Evolutionary conservation across 192 early-diverging fungal species (phyloP), one percentile per base, ranked within the genome.

Genomic region (Backusella psychrophila): DNA sequence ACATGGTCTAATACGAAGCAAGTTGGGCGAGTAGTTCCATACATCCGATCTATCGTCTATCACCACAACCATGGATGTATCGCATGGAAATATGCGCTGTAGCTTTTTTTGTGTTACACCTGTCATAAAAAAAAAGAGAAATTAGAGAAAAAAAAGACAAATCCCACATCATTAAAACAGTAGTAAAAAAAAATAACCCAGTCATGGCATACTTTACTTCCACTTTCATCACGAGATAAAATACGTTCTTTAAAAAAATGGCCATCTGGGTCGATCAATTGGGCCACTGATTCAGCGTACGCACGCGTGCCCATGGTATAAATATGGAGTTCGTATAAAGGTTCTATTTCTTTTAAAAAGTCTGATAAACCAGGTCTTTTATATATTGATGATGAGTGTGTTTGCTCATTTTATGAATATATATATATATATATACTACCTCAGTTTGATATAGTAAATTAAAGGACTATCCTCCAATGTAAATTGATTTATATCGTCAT

Each of bases 221-320:
- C 91, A 80, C 91, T 98, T 44, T 99, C 98, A 75, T 98, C 95
- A 6, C 97, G 84, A 9, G 95, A 95, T 46, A 99, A 81, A 66
- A 99, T 96, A 21, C 98, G 90, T 34, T 95, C 93, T 46, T 90
- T 87, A 74, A 99, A 99, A 35, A 91, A 87, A 11, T 71, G 84
- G 6, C 88, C 78, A 15, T 93, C 87, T 0, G 96, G 96, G 76
- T 99, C 98, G 56, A 99, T 90, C 2, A 92, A 87, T 31, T 89
- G 85, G 0, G 95, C 94, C 2, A 99, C 94, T 1, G 92, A 91
- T 36, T 93, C 87, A 35, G 98, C 98, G 82, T 99, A 99, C 21
- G 90, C 87, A 12, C 96, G 88, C 1, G 96, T 95, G 35, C 98
- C 98, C 97, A 98, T 97, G 1, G 98, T 99, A 81, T 99, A 99